Conservation (phyloP, 208 protist species). For the Wallacemonas sp. region DNA sequence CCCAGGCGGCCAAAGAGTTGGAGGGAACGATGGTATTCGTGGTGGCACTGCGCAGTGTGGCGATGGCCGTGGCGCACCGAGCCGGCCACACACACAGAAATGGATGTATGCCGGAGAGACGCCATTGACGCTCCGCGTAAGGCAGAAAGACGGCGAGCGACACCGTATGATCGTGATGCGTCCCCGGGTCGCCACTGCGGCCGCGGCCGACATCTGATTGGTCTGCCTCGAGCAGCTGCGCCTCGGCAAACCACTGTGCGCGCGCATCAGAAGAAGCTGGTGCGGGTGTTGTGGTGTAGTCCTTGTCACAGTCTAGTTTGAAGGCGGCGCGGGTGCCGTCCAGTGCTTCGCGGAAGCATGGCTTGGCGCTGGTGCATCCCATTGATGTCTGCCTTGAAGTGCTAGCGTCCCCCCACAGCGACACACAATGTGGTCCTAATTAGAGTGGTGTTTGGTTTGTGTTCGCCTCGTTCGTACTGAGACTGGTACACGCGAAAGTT, state of each 20-base stretch:
- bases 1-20: slow-evolving; percentile 23
- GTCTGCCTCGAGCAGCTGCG: neutral
- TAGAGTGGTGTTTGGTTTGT: slow-evolving; percentile 27
- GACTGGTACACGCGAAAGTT: slow-evolving; percentile 36
- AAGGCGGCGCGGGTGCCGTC: neutral
- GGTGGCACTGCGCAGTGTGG: neutral
- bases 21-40: neutral
- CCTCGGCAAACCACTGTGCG: neutral
- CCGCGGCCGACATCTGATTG: neutral
- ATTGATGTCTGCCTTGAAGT: neutral
- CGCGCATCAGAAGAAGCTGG: neutral
- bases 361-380: slow-evolving; percentile 14
- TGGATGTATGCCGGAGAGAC: slow-evolving; percentile 2
- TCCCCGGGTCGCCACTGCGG: neutral
- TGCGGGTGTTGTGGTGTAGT: neutral
- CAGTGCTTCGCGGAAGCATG: neutral
- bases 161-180: neutral
- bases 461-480: slow-evolving; percentile 54
- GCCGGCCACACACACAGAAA: slow-evolving; percentile 12
- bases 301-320: neutral
- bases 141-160: neutral
- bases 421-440: slow-evolving; percentile 20
- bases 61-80: neutral
- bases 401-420: neutral
- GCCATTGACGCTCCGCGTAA: neutral